Conservation (phyloP, 768 basidiomycete species). For the Auricularia sp. region DNA sequence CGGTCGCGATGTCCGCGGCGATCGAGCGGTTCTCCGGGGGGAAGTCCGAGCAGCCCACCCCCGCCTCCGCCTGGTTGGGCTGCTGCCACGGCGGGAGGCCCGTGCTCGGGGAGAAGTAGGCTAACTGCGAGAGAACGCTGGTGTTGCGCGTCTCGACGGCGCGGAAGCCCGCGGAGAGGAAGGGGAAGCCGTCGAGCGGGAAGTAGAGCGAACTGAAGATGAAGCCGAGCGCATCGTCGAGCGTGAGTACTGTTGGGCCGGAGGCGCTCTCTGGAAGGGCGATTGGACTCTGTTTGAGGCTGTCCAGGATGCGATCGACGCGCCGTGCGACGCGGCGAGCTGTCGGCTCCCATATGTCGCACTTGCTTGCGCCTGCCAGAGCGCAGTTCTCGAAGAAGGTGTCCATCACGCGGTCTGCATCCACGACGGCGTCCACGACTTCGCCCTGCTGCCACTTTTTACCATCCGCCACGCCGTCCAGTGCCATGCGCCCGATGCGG, state of each 20-base stretch:
- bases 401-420: not conserved
- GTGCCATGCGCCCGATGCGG: conserved; percentile 6
- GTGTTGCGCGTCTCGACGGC: not conserved
- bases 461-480: conserved; percentile 10
- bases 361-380: not conserved
- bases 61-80: not conserved
- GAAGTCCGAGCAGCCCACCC: not conserved
- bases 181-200: not conserved
- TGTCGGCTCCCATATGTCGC: not conserved
- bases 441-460: not conserved
- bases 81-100: not conserved
- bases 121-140: not conserved
- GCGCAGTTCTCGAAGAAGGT: not conserved
- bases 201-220: not conserved
- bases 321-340: not conserved
- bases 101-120: not conserved
- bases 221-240: not conserved
- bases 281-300: not conserved
- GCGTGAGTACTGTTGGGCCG: not conserved
- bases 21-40: not conserved
- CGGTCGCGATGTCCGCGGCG: not conserved
- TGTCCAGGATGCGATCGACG: not conserved
- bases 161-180: not conserved
- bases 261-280: not conserved
- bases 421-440: not conserved